These are phyloP conservation scores for Tuber melanosporum DNA, from an alignment of 495 filamentous ascomycete genomes.

Conservation along the genomic window DNA sequence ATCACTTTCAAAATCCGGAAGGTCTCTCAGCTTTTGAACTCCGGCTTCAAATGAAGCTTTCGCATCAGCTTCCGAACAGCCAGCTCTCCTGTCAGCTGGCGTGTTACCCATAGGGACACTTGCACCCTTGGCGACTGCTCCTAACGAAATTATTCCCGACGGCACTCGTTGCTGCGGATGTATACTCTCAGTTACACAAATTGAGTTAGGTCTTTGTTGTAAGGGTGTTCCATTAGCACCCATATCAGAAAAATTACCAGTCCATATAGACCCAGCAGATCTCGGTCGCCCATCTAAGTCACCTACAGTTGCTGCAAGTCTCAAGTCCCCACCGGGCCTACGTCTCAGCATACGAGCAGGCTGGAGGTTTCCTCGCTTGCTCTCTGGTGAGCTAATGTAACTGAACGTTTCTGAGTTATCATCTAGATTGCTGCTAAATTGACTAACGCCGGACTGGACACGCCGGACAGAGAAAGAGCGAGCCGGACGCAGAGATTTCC, in stretches of 20 bases:
- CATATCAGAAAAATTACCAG: constrained; percentile 31
- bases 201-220: constrained; percentile 29
- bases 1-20: constrained; percentile 74
- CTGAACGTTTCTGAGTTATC: constrained; percentile 32
- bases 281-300: constrained; percentile 62
- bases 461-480: constrained; percentile 36
- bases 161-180: constrained; percentile 41
- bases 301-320: constrained; percentile 66
- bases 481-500: constrained; percentile 41
- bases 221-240: constrained; percentile 27
- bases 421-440: constrained; percentile 33
- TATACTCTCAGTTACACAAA: constrained; percentile 27
- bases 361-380: constrained; percentile 11
- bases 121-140: constrained; percentile 48
- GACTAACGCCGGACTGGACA: constrained; percentile 28
- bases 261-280: constrained; percentile 63
- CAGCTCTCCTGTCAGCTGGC: background rate
- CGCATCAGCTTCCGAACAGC: constrained; percentile 40
- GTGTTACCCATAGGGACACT: constrained; percentile 18
- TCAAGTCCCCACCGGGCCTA: constrained; percentile 81
- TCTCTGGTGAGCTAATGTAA: constrained; percentile 5
- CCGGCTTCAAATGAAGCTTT: constrained; percentile 80
- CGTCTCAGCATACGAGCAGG: constrained; percentile 59
- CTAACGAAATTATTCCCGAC: constrained; percentile 47
- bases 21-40: constrained; percentile 76